Percentiles rank a stretch among this genome's conserved stretches.
Conservation (phyloP, 768 basidiomycete species). For the Boletales sp. region DNA sequence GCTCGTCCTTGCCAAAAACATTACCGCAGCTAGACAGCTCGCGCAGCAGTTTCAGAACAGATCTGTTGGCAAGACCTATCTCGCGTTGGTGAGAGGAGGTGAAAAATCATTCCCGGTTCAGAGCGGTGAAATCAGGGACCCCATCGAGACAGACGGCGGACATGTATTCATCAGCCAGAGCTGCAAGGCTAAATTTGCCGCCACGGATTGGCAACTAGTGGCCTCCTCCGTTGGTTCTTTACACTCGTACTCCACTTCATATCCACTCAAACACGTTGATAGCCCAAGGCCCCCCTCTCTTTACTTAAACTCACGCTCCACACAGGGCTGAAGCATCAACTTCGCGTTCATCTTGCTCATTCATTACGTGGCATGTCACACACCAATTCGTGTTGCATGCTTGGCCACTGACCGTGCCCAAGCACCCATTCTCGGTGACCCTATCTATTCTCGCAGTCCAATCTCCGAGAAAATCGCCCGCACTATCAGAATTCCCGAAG, state of each 20-base stretch:
- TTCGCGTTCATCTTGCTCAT: conserved; percentile 61
- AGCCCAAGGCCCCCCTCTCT: conserved; percentile 47
- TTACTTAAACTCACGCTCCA: conserved; percentile 53
- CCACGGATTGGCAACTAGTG: conserved; percentile 54
- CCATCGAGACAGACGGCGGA: conserved; percentile 42
- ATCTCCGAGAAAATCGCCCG: conserved; percentile 30
- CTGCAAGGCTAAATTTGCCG: conserved; percentile 32
- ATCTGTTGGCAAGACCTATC: conserved; percentile 53
- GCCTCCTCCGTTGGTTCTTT: conserved; percentile 50
- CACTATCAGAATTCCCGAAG: conserved; percentile 34
- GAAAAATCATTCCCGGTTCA: conserved; percentile 39
- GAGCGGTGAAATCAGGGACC: conserved; percentile 41
- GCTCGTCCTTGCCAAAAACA: conserved; percentile 50
- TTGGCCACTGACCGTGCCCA: conserved; percentile 10
- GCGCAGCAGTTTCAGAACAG: conserved; percentile 52
- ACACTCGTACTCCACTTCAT: conserved; percentile 11
- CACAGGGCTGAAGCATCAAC: conserved; percentile 69
- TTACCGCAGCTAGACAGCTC: conserved; percentile 42
- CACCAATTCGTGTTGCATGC: background rate
- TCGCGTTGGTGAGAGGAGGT: conserved; percentile 60
- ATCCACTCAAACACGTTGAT: conserved; percentile 23
- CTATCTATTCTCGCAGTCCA: conserved; percentile 41
- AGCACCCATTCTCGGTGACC: conserved; percentile 71
- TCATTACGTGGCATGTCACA: conserved; percentile 41
- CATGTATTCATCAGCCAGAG: conserved; percentile 34